Percentiles rank a stretch among this genome's conserved stretches.
phyloP scores from a whole-genome alignment of 2,329 filamentous ascomycete species.

The Aspergillus costaricaensis region DNA sequence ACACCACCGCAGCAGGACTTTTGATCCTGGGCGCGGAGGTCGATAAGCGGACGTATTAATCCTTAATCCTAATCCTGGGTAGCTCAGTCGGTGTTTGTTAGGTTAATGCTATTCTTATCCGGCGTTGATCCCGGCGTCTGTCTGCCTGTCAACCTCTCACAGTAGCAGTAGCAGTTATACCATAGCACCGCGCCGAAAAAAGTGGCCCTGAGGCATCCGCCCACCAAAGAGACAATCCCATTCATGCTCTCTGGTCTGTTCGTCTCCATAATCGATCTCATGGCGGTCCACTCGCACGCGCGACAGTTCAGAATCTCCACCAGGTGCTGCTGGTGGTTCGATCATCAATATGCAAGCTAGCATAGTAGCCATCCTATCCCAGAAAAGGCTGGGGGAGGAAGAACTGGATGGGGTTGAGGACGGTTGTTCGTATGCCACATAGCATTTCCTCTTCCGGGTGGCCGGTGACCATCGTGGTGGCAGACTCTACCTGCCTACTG shows the following conservation, averaged over 20 bases:
- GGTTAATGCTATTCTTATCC: slow-evolving; percentile 2
- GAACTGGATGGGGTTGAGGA: not conserved
- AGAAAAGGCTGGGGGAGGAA: slow-evolving; percentile 5
- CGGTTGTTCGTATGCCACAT: slow-evolving; percentile 2
- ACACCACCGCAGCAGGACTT: slow-evolving; percentile 1
- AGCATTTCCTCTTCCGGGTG: slow-evolving; percentile 11
- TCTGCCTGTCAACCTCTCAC: not conserved
- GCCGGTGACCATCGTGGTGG: slow-evolving; percentile 17
- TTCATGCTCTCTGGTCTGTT: not conserved
- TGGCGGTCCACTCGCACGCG: slow-evolving; percentile 8
- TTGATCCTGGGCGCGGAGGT: slow-evolving; percentile 4
- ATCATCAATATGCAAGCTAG: not conserved
- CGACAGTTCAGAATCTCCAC: slow-evolving; percentile 17
- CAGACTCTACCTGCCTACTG: not conserved
- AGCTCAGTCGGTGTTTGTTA: not conserved
- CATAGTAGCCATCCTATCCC: not conserved
- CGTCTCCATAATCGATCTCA: not conserved
- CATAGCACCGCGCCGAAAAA: not conserved
- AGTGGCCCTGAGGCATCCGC: not conserved
- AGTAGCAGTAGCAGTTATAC: not conserved
- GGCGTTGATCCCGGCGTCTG: not conserved
- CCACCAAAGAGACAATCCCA: not conserved
- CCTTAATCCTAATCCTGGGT: not conserved
- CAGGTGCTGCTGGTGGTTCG: not conserved
- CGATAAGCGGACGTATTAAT: slow-evolving; percentile 4